Conservation (phyloP, 345 rosid species). For the Hibiscus tridactylites region DNA sequence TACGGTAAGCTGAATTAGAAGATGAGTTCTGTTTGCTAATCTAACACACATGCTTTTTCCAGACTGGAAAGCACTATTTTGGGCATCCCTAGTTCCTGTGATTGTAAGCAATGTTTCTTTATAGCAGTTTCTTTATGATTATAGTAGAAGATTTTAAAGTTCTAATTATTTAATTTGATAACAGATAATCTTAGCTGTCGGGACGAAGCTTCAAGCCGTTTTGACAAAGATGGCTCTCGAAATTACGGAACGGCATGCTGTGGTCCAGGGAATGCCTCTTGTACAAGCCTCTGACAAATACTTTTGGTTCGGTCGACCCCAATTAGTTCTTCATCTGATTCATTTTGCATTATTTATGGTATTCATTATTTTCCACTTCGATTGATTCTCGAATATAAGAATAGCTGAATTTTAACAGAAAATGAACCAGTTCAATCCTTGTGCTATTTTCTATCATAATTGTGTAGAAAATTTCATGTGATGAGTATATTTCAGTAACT, state of each 20-base stretch:
- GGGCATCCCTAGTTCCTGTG: constrained; percentile 66
- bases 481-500: not conserved
- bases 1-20: not conserved
- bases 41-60: constrained; percentile 14
- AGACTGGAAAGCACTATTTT: constrained; percentile 71
- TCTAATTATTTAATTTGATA: constrained; percentile 10
- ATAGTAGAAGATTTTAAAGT: not conserved
- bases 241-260: constrained; percentile 71
- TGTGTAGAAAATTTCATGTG: not conserved
- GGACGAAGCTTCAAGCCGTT: constrained; percentile 81
- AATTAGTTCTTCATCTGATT: constrained; percentile 66
- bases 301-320: constrained; percentile 82
- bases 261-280: constrained; percentile 94
- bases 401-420: not conserved
- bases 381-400: not conserved
- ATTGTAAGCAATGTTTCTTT: constrained; percentile 45
- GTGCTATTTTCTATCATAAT: not conserved
- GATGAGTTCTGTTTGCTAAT: not conserved
- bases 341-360: constrained; percentile 97
- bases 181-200: constrained; percentile 85
- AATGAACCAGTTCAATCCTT: not conserved
- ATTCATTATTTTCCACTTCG: not conserved
- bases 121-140: not conserved
- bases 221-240: constrained; percentile 84
- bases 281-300: constrained; percentile 86